Percentiles rank a stretch among this genome's conserved stretches.
Conservation (phyloP, 1,139 yeast genomes). For the Saccharomycopsis hybrid region DNA sequence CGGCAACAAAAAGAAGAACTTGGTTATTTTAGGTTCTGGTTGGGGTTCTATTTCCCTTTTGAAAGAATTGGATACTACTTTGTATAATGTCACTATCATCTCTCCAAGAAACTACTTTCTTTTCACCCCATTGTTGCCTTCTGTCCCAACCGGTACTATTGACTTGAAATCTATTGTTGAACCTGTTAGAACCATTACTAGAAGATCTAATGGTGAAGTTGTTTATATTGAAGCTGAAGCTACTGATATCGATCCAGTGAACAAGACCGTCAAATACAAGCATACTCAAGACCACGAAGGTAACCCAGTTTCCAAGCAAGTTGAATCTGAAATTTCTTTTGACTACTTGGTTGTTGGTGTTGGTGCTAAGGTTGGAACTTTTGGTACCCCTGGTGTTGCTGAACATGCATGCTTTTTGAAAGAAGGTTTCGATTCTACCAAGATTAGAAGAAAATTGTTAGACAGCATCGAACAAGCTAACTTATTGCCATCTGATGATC, state of each 20-base stretch:
- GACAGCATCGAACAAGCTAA: slow-evolving; percentile 81
- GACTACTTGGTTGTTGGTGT: slow-evolving; percentile 85
- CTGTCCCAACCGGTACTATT: slow-evolving; percentile 90
- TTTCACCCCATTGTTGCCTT: slow-evolving; percentile 89
- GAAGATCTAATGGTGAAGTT: slow-evolving; percentile 72
- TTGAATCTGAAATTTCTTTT: slow-evolving; percentile 47
- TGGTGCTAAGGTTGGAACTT: slow-evolving; percentile 89
- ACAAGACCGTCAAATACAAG: slow-evolving; percentile 47
- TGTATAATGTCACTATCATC: slow-evolving; percentile 82
- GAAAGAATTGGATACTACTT: slow-evolving; percentile 77
- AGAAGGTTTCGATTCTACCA: slow-evolving; percentile 77
- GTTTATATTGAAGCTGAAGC: slow-evolving; percentile 90
- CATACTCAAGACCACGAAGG: slow-evolving; percentile 43
- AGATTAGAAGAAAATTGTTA: slow-evolving; percentile 70
- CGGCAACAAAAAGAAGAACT: slow-evolving; percentile 78
- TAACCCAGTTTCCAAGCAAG: slow-evolving; percentile 43
- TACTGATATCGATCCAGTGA: slow-evolving; percentile 66
- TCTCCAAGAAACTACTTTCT: slow-evolving; percentile 94
- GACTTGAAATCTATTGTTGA: slow-evolving; percentile 87
- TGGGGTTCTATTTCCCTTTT: slow-evolving; percentile 87
- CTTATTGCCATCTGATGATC: slow-evolving; percentile 64
- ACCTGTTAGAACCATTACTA: slow-evolving; percentile 71
- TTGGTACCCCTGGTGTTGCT: slow-evolving; percentile 89
- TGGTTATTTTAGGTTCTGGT: slow-evolving; percentile 88
- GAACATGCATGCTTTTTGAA: slow-evolving; percentile 82